phyloP scores from a whole-genome alignment of 176 grass and related monocot species.

The Triticum aestivum region IWGSC_CS_RefSeq_v2.1 NC_057807.1:475639536-475640035 shows the following conservation, averaged over 20 bases:
- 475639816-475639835: constrained; percentile 42
- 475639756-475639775: background rate
- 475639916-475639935: constrained; percentile 59
- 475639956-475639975: constrained; percentile 49
- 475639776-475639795: constrained; percentile 8
- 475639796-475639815: constrained; percentile 73
- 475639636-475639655: background rate
- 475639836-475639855: constrained; percentile 69
- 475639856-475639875: constrained; percentile 61
- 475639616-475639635: background rate
- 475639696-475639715: background rate
- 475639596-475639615: background rate
- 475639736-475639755: background rate
- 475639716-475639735: background rate
- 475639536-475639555: background rate
- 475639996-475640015: constrained; percentile 60
- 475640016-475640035: constrained; percentile 49
- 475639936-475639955: constrained; percentile 48
- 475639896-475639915: constrained; percentile 44
- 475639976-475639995: constrained; percentile 71
- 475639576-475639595: background rate
- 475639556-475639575: background rate
- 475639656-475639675: background rate
- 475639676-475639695: background rate
- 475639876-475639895: constrained; percentile 65